Conservation (phyloP, 2,329 filamentous ascomycete species). For the Pseudogymnoascus sp. region DNA sequence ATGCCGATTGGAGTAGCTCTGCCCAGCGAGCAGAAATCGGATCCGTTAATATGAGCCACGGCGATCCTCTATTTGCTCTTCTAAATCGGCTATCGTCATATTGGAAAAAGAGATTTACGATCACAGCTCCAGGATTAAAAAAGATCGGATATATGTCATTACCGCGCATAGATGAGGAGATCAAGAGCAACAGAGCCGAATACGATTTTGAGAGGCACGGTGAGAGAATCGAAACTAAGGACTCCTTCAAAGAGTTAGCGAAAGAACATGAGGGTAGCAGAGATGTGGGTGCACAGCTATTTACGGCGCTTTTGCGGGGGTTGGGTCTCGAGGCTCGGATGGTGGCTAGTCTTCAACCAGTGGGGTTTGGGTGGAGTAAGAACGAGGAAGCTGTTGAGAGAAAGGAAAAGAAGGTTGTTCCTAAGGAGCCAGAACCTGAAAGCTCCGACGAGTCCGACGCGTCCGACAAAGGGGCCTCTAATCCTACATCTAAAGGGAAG, state of each 20-base stretch:
- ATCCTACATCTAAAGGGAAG: conserved; percentile 16
- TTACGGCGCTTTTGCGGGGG: conserved; percentile 75
- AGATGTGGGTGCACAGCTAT: conserved; percentile 82
- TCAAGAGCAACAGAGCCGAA: conserved; percentile 55
- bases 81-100: conserved; percentile 71
- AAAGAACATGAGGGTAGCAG: conserved; percentile 69
- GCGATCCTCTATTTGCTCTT: conserved; percentile 72
- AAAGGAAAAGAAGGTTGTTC: conserved; percentile 22
- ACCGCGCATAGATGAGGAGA: conserved; percentile 65
- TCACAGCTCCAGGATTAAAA: conserved; percentile 72
- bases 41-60: conserved; percentile 68
- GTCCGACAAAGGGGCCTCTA: conserved; percentile 5
- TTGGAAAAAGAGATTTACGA: conserved; percentile 79
- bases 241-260: conserved; percentile 63
- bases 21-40: conserved; percentile 65
- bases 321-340: conserved; percentile 76
- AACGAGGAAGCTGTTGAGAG: conserved; percentile 62
- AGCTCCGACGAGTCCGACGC: conserved; percentile 22
- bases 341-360: conserved; percentile 75
- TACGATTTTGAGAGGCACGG: conserved; percentile 62
- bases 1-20: conserved; percentile 64
- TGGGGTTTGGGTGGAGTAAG: conserved; percentile 88
- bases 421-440: conserved; percentile 34
- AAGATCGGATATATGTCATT: conserved; percentile 84
- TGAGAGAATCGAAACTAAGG: conserved; percentile 61